Conservation (phyloP, 2,329 filamentous ascomycete species). For the Neopestalotiopsis sp. region DNA sequence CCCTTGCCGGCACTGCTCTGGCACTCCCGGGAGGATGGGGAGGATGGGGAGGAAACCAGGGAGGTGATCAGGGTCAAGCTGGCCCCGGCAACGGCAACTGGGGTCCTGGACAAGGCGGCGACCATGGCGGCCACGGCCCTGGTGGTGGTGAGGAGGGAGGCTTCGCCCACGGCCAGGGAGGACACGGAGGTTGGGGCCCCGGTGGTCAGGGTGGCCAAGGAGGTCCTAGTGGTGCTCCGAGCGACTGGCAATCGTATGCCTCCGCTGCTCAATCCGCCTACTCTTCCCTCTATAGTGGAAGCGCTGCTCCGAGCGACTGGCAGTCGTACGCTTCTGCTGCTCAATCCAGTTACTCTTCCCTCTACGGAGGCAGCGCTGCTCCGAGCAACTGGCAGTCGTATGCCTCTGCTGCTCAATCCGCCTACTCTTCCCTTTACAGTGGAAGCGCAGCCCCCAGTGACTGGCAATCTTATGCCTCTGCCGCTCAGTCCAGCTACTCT, state of each 20-base stretch:
- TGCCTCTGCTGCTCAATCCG: background rate
- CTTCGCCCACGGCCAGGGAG: background rate
- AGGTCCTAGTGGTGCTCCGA: background rate
- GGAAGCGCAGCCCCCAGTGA: background rate
- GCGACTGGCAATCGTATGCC: background rate
- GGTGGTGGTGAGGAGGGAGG: background rate
- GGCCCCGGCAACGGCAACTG: background rate
- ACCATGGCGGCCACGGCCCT: background rate
- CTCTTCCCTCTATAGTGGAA: background rate
- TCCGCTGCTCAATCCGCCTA: background rate
- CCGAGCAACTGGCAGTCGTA: background rate
- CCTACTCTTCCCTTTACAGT: background rate
- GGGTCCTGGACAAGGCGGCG: background rate
- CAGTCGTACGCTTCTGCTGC: background rate
- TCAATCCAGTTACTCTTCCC: background rate
- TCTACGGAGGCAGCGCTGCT: background rate
- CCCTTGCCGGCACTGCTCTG: conserved; percentile 32
- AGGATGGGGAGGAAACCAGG: background rate
- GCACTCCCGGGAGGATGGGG: conserved; percentile 22
- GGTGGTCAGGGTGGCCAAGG: background rate
- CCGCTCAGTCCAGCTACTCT: background rate
- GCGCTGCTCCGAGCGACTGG: background rate
- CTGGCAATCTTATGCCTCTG: background rate
- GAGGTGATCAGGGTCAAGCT: background rate
- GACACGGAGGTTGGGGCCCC: background rate